Evolutionary conservation across 192 early-diverging fungal genomes (phyloP), one percentile per base, ranked within the genome.

Genomic region (Geranomyces variabilis): DNA sequence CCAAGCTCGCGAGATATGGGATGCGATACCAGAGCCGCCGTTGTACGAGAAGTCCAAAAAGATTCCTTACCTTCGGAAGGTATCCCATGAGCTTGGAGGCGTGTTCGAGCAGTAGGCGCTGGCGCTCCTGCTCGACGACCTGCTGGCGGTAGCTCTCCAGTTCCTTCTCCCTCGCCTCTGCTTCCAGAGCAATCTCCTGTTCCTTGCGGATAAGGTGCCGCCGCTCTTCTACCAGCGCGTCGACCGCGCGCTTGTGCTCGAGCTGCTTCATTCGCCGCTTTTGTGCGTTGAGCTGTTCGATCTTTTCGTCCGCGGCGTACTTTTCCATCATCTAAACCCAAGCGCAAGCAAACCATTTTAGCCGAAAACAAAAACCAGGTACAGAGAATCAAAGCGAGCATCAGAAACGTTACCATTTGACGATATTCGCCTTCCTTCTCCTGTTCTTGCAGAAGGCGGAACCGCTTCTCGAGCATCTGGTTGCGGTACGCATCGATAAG

Each of bases 101-200:
- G 76, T 88, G 87, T 77, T 88, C 87, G 29, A 80, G 77, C 61
- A 88, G 70, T 62, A 88, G 71, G 41, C 87, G 60, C 69, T 88
- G 87, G 24, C 87, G 56, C 67, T 88, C 87, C 69, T 83, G 80
- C 76, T 88, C 87, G 49, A 88, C 84, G 22, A 88, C 87, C 60
- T 74, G 62, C 57, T 81, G 74, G 53, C 80, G 64, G 63, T 83
- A 88, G 41, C 69, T 55, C 30, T 83, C 83, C 7, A 88, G 45
- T 55, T 84, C 81, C 51, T 70, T 33, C 56, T 85, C 80, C 29
- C 76, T 71, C 17, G 47, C 44, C 29, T 73, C 48, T 41, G 77
- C 78, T n/a, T 74, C 80, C 60, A 61, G 43, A n/a, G 77, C 66
- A 12, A 63, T 30, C 53, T 78, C 76, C 28, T 58, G 70, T 61